A percentile compares a stretch with the other conserved stretches of the same genome.
These are phyloP conservation scores for Fusarium oxysporum DNA, from an alignment of 2,329 filamentous ascomycete species.

Conservation along the genomic window DNA sequence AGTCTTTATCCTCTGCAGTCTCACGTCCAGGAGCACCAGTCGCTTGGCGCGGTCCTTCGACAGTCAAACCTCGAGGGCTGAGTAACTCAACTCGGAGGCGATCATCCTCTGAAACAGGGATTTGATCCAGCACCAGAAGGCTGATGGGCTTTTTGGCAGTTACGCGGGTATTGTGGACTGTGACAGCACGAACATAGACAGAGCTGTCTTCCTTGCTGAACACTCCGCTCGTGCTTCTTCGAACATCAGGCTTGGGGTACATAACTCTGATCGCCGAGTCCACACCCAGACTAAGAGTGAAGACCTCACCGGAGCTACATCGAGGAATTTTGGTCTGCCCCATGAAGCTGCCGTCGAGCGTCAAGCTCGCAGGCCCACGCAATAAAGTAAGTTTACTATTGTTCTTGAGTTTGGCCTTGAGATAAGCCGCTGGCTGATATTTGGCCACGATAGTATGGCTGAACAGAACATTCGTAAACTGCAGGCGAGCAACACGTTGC, in stretches of 20 bases:
- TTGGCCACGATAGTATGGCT: slow-evolving; percentile 71
- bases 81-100: slow-evolving; percentile 63
- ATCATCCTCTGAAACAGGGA: slow-evolving; percentile 72
- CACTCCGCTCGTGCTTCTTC: slow-evolving; percentile 62
- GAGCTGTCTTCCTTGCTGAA: slow-evolving; percentile 65
- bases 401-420: slow-evolving; percentile 69
- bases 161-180: slow-evolving; percentile 63
- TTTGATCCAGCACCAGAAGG: slow-evolving; percentile 68
- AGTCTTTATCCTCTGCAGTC: slow-evolving; percentile 52
- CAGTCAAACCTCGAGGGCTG: slow-evolving; percentile 59
- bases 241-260: slow-evolving; percentile 68
- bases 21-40: slow-evolving; percentile 50
- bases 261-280: slow-evolving; percentile 67
- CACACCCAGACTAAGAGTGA: slow-evolving; percentile 68
- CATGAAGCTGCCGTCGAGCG: slow-evolving; percentile 72
- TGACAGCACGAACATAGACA: slow-evolving; percentile 61
- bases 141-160: slow-evolving; percentile 53
- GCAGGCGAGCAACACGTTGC: slow-evolving; percentile 69
- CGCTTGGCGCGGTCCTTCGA: slow-evolving; percentile 52
- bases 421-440: slow-evolving; percentile 68
- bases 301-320: slow-evolving; percentile 65
- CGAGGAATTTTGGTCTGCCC: slow-evolving; percentile 67
- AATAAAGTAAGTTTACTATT: slow-evolving; percentile 66
- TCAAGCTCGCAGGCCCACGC: slow-evolving; percentile 66
- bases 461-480: slow-evolving; percentile 63